Conservation (phyloP, 495 filamentous ascomycete genomes). For the Lepidopterella palustris region DNA sequence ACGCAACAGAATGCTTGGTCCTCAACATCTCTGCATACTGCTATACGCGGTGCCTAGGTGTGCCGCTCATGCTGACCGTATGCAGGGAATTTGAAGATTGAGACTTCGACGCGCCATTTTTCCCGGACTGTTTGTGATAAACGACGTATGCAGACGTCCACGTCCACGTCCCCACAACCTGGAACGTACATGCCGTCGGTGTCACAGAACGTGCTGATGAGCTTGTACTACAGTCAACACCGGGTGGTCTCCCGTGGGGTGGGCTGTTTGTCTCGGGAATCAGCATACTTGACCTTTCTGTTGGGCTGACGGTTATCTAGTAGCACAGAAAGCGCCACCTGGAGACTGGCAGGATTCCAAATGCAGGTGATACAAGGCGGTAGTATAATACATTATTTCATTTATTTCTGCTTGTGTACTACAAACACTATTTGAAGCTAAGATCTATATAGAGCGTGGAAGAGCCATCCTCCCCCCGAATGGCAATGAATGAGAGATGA, state of each 20-base stretch:
- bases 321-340: neutral
- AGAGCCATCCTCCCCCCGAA: neutral
- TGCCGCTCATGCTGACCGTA: neutral
- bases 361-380: neutral
- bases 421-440: neutral
- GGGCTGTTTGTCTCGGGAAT: neutral
- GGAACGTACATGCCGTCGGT: neutral
- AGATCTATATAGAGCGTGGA: neutral
- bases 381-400: too few species aligned
- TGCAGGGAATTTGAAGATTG: neutral
- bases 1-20: neutral
- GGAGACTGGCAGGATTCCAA: neutral
- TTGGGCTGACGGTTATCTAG: neutral
- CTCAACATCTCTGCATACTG: neutral
- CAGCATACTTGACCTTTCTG: neutral
- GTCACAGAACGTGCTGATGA: neutral
- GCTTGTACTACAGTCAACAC: neutral
- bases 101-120: neutral
- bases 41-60: neutral
- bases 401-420: neutral
- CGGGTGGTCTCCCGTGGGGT: neutral
- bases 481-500: neutral
- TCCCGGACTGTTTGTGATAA: neutral
- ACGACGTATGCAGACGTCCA: neutral
- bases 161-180: neutral